These are phyloP conservation scores for Dictyostelium firmibasis DNA, from an alignment of 78 protist species.

Conservation along the genomic window DNA sequence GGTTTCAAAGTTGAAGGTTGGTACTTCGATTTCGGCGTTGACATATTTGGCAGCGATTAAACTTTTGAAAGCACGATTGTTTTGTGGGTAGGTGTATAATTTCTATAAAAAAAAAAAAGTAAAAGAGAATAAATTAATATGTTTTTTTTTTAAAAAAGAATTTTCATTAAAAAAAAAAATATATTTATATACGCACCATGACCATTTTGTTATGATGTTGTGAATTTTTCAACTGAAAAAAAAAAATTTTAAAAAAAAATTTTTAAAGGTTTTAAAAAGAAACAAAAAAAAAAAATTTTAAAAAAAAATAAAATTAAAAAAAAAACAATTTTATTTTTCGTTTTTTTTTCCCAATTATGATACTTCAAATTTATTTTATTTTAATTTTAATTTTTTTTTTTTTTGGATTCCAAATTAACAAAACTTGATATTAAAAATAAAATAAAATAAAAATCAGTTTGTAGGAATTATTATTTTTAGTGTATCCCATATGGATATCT, in stretches of 20 bases:
- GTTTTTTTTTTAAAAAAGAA: neutral
- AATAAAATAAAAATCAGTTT: too few species aligned
- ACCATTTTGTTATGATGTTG: slow-evolving; percentile 1
- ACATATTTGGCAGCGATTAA: slow-evolving; percentile 86
- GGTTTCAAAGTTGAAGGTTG: slow-evolving; percentile 68
- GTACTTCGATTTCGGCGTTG: slow-evolving; percentile 77
- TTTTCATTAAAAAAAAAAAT: neutral
- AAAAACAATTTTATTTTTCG: neutral
- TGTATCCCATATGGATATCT: too few species aligned
- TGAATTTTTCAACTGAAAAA: neutral
- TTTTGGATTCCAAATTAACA: too few species aligned
- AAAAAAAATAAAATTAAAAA: too few species aligned
- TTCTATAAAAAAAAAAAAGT: slow-evolving; percentile 9
- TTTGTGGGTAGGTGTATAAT: slow-evolving; percentile 77
- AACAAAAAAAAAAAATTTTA: too few species aligned
- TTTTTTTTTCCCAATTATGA: neutral
- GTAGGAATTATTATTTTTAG: too few species aligned
- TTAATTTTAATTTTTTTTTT: too few species aligned
- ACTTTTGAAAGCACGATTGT: slow-evolving; percentile 77
- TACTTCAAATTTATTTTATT: too few species aligned
- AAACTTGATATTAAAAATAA: too few species aligned
- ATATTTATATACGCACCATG: neutral
- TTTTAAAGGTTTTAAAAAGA: too few species aligned
- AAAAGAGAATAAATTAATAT: neutral
- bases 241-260: too few species aligned